These are phyloP conservation scores for Aspergillus haitiensis DNA, from an alignment of 495 filamentous ascomycete species.

Conservation along the genomic window DNA sequence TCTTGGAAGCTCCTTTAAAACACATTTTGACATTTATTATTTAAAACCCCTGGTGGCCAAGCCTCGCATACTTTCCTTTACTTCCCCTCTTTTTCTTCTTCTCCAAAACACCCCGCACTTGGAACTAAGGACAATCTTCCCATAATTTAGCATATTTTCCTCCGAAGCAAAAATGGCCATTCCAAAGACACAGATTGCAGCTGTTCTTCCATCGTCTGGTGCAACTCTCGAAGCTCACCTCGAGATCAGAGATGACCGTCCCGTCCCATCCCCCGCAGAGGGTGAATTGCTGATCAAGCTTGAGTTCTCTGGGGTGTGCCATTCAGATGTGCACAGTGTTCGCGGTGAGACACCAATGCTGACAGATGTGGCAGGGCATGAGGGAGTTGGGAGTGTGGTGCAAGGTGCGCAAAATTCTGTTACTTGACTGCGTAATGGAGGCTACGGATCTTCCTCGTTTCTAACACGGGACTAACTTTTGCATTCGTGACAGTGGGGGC, in stretches of 20 bases:
- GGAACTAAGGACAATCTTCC: background rate
- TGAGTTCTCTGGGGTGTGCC: conserved; percentile 46
- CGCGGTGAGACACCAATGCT: conserved; percentile 48
- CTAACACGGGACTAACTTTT: conserved; percentile 3
- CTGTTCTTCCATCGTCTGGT: conserved; percentile 33
- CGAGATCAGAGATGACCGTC: conserved; percentile 32
- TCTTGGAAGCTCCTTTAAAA: too few species aligned
- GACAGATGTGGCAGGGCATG: conserved; percentile 48
- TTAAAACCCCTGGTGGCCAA: too few species aligned
- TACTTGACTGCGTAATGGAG: background rate
- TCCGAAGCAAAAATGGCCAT: conserved; percentile 24
- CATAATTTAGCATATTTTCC: background rate
- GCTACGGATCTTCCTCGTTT: background rate
- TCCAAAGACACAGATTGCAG: conserved; percentile 39
- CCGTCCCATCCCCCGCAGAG: conserved; percentile 35
- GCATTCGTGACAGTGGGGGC: conserved; percentile 28
- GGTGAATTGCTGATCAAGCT: conserved; percentile 45
- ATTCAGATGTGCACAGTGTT: conserved; percentile 47
- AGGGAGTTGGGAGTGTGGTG: conserved; percentile 44
- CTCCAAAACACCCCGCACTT: background rate
- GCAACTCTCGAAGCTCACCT: conserved; percentile 28
- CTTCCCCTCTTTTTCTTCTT: background rate
- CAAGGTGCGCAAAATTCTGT: conserved; percentile 25
- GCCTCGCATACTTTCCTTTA: background rate
- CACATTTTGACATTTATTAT: too few species aligned